Conservation (phyloP, 164 flowering plant species). For the Liriodendron chinense region DNA sequence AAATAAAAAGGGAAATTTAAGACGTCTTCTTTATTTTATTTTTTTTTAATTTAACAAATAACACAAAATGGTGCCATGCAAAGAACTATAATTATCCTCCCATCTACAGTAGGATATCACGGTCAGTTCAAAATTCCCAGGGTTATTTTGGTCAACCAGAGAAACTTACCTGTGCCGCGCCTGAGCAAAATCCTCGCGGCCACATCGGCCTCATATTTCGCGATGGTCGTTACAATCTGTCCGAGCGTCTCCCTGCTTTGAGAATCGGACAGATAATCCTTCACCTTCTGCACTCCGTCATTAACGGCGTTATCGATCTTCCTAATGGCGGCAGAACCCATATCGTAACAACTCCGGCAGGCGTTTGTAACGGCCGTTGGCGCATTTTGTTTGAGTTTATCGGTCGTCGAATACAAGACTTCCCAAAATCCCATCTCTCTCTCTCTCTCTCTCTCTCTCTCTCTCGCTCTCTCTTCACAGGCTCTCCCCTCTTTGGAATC, state of each 20-base stretch:
- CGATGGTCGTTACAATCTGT: neutral
- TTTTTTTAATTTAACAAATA: too few species aligned
- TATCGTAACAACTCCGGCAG: constrained; percentile 6
- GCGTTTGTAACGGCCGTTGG: constrained; percentile 11
- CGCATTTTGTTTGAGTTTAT: constrained; percentile 12
- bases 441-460: neutral
- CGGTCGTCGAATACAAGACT: constrained; percentile 2
- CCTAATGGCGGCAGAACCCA: neutral
- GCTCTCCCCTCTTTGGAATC: too few species aligned
- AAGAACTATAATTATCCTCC: too few species aligned
- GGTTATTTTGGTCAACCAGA: neutral
- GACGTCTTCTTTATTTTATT: too few species aligned
- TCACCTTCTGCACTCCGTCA: constrained; percentile 5
- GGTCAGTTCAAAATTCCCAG: neutral
- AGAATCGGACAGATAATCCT: constrained; percentile 10
- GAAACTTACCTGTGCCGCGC: neutral
- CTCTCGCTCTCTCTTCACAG: too few species aligned
- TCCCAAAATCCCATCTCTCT: neutral
- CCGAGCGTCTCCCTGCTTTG: constrained; percentile 7
- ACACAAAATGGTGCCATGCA: too few species aligned
- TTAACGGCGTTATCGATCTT: constrained; percentile 11
- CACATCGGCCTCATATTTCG: neutral
- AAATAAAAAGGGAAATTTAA: too few species aligned
- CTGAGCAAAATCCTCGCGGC: neutral
- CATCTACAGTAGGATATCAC: too few species aligned